Conservation (phyloP, 1,139 yeast species). For the Taphrina deformans region DNA sequence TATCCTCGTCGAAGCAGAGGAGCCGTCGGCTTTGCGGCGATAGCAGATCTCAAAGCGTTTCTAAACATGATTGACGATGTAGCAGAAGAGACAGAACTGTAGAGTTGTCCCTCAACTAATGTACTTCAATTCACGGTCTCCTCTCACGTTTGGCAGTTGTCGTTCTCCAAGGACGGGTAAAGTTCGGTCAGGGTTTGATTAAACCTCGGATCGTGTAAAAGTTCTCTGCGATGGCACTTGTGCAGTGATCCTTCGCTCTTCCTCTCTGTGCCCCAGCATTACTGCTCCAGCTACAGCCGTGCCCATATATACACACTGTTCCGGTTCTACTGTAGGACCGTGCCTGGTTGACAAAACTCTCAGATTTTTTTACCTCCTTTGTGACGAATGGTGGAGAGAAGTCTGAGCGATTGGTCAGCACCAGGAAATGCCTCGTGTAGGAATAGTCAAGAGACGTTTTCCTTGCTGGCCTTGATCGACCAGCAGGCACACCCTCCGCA, state of each 20-base stretch:
- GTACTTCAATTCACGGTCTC: not conserved
- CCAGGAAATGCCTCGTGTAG: no score
- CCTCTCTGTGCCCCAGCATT: no score
- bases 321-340: no score
- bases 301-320: no score
- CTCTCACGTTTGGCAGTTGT: not conserved
- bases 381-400: not conserved
- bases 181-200: not conserved
- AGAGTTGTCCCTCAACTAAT: not conserved
- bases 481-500: conserved; percentile 32
- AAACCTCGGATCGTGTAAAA: not conserved
- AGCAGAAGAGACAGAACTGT: not conserved
- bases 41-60: conserved; percentile 25
- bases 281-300: not conserved
- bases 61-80: conserved; percentile 16
- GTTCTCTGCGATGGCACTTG: not conserved
- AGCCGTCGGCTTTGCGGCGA: conserved; percentile 6
- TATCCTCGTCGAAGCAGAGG: conserved; percentile 33
- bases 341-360: not conserved
- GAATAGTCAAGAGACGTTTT: no score
- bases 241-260: not conserved
- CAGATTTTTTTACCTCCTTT: not conserved
- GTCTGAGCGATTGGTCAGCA: not conserved
- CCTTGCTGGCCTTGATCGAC: no score
- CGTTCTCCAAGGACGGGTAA: not conserved